phyloP scores from a whole-genome alignment of 495 filamentous ascomycete species.

The Xylaria curta region DNA sequence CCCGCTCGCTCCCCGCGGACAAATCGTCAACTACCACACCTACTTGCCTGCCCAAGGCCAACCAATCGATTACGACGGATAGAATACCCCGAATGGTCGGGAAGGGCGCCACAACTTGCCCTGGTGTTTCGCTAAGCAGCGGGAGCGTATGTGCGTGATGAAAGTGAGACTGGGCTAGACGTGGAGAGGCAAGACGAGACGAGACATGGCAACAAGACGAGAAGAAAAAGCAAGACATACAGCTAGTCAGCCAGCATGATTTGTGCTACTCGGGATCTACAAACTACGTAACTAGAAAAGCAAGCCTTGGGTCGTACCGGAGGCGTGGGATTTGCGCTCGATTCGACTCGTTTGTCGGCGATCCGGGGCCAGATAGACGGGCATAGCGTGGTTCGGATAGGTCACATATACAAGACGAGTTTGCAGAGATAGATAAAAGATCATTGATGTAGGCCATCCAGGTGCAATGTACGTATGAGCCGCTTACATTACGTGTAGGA shows the following conservation, averaged over 20 bases:
- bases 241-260: not conserved
- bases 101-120: not conserved
- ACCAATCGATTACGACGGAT: not conserved
- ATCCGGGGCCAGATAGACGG: too few relatives aligned
- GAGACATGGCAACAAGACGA: not conserved
- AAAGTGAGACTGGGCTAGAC: not conserved
- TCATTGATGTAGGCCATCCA: too few relatives aligned
- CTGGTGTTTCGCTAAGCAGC: not conserved
- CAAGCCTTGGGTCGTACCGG: not conserved
- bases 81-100: not conserved
- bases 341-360: not conserved
- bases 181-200: not conserved
- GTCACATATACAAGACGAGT: too few relatives aligned
- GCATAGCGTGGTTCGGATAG: too few relatives aligned
- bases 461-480: not conserved
- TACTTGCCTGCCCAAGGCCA: not conserved
- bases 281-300: not conserved
- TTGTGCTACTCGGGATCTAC: not conserved
- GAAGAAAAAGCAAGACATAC: not conserved
- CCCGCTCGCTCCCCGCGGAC: not conserved
- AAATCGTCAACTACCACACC: not conserved
- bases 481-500: slow-evolving; percentile 1
- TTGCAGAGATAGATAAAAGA: too few relatives aligned
- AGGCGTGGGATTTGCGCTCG: not conserved
- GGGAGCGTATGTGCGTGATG: not conserved